Evolutionary conservation across 2,329 filamentous ascomycete genomes (phyloP), one percentile per base, ranked within the genome.

Genomic region (Aschersonia sp.): DNA sequence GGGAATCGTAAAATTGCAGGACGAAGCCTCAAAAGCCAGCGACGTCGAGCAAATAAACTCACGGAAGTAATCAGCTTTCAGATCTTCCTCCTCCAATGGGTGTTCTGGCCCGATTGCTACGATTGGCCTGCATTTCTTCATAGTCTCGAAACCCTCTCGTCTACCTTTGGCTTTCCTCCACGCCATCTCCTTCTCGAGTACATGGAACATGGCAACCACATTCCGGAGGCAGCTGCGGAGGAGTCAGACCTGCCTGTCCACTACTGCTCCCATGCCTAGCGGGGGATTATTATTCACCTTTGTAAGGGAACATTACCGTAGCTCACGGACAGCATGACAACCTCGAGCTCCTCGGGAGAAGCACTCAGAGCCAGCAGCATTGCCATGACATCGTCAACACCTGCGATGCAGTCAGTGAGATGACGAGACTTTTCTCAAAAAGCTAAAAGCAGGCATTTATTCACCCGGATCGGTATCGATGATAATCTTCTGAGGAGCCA

Each of bases 401-500:
- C 88, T 64, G 31, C 7, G 14, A 37, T 37, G 35, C 35, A 2
- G 35, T 22, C 22, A 37, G 8, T 37, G 12, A 12, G 4, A 12
- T 12, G 35, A 12, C 8, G 12, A 37, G 4, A 9, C 8, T 8
- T 37, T 37, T 12, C 12, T 37, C 35, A n/a, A 2, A 31, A 35
- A 4, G 9, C 9, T 7, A 42, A n/a, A 42, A 9, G n/a, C 3
- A 42, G 40, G 9, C 40, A 22, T 22, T 22, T 42, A 54, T 63
- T 55, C 71, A 86, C 89, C 68, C 55, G 90, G 90, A 62, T 97
- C 92, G 2, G 90, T 97, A 61, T 98, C 92, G 58, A 98, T 92
- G 58, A 98, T 96, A 56, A 98, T 82, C 58, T 83, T 81, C 57
- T 77, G 79, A 56, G 81, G 75, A 48, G 78, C 72, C 82, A 86